Conservation (phyloP, 129 eudicot species). For the Tagetes erecta region DNA sequence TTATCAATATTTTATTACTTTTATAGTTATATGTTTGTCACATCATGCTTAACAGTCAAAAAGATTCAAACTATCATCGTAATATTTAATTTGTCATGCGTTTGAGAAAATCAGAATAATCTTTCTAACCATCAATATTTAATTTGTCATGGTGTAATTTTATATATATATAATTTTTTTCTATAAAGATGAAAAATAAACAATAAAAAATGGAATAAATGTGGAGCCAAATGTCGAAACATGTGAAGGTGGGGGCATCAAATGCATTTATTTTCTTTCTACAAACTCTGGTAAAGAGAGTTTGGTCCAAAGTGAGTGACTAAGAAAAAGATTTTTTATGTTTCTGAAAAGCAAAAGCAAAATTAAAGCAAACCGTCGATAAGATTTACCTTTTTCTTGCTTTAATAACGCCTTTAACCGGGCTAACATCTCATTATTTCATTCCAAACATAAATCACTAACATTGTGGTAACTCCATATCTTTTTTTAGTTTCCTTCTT, state of each 20-base stretch:
- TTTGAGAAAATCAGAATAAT: not conserved
- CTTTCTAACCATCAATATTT: not conserved
- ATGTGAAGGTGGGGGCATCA: constrained; percentile 35
- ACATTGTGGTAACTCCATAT: not conserved
- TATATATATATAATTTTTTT: not conserved
- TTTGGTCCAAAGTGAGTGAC: constrained; percentile 56
- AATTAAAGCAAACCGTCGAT: constrained; percentile 32
- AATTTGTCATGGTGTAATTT: not conserved
- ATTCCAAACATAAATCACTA: constrained; percentile 11
- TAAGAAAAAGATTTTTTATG: constrained; percentile 41
- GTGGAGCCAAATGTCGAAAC: constrained; percentile 26
- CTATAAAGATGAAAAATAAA: not conserved
- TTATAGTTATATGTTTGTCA: too few species aligned
- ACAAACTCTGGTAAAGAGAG: constrained; percentile 34
- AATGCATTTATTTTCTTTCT: constrained; percentile 30
- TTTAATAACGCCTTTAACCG: constrained; percentile 28
- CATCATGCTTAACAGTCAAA: too few species aligned
- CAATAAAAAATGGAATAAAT: not conserved
- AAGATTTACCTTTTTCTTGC: constrained; percentile 35
- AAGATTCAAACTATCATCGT: not conserved
- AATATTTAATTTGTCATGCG: not conserved
- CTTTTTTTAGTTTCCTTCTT: too few species aligned
- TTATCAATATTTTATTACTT: too few species aligned
- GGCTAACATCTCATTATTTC: constrained; percentile 13
- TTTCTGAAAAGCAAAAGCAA: constrained; percentile 44